Base-by-base conservation (phyloP, 2,329 filamentous ascomycete genomes). In the Stagonosporopsis chrysanthemi region DNA sequence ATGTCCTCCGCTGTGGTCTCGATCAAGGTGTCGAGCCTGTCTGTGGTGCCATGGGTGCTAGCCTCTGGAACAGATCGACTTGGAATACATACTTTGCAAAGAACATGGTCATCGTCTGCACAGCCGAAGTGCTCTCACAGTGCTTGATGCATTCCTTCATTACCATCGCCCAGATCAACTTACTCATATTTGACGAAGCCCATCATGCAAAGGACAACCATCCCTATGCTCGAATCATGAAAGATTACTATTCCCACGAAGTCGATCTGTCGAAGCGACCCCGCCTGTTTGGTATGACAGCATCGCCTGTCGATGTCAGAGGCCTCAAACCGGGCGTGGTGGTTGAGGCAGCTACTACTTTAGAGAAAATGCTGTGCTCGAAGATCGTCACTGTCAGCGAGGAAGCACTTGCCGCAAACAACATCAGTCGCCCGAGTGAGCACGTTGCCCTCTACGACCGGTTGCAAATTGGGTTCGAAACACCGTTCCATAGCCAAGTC, bases 131-230 rank as follows among this genome's bases (percentile, higher is more conserved):
- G 3, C 82, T 98, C 4, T 83, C 90, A 33, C 86, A 91, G 60
- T 92, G 90, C 65, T 83, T 99, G 2, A 84, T 88, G 62, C 89
- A 90, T 67, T 89, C 90, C 0, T 96, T 92, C 75, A 84, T 97
- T 57, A 84, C 77, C 9, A 97, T 99, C 79, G 80, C 86, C 17
- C 86, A 90, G 65, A 92, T 98, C 74, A 98, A 94, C 69, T 83
- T 99, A 1, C 81, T 99, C 35, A 88, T 98, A 58, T 97, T 99
- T 64, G 95, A 99, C 69, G 95, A 99, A 76, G 95, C 93, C 6
- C 95, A 99, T 69, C 95, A 98, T 70, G 88, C 94, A 0, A 99
- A 99, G 77, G 96, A 94, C 74, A 90, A 92, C 48, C 95, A 99
- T 69, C 84, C 91, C 0, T 99, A 97, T 71, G 91, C 94, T 19